Evolutionary conservation across 192 early-diverging fungal species (phyloP).

Genomic region (Tieghemiomyces parasiticus): DNA sequence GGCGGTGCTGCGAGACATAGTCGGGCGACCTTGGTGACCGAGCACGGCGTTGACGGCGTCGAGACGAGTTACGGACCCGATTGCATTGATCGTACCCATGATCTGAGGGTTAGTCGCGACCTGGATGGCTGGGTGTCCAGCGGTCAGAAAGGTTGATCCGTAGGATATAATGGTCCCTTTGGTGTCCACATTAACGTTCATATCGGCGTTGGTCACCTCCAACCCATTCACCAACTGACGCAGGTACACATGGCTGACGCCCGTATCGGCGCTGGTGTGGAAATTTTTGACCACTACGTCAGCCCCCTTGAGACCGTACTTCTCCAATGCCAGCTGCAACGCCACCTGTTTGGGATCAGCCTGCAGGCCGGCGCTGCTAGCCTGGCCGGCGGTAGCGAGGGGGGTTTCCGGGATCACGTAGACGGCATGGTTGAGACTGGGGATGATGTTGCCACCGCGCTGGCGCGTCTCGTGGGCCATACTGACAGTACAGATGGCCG

Average conservation of each 20-base stretch:
- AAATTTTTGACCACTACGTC: constrained; percentile 21
- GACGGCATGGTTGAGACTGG: neutral
- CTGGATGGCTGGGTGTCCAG: neutral
- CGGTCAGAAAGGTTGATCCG: constrained; percentile 21
- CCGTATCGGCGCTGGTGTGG: constrained; percentile 31
- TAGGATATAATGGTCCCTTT: constrained; percentile 24
- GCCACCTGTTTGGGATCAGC: neutral
- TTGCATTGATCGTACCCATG: too few species aligned
- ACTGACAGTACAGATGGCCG: neutral
- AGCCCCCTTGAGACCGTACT: constrained; percentile 15
- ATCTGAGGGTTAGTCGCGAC: neutral
- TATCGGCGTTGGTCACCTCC: constrained; percentile 42
- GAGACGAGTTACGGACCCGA: neutral
- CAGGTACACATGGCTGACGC: constrained; percentile 48
- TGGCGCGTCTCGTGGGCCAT: neutral
- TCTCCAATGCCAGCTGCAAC: constrained; percentile 1
- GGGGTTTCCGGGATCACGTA: neutral
- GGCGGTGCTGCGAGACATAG: neutral
- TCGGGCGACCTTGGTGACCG: neutral
- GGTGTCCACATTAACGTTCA: constrained; percentile 37
- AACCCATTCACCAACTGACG: constrained; percentile 35
- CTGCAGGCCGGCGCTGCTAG: neutral
- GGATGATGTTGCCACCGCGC: neutral
- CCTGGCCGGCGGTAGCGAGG: neutral
- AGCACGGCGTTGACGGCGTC: neutral